Conservation (phyloP, 192 early-diverging fungal genomes). For the Linnemannia zychae region DNA sequence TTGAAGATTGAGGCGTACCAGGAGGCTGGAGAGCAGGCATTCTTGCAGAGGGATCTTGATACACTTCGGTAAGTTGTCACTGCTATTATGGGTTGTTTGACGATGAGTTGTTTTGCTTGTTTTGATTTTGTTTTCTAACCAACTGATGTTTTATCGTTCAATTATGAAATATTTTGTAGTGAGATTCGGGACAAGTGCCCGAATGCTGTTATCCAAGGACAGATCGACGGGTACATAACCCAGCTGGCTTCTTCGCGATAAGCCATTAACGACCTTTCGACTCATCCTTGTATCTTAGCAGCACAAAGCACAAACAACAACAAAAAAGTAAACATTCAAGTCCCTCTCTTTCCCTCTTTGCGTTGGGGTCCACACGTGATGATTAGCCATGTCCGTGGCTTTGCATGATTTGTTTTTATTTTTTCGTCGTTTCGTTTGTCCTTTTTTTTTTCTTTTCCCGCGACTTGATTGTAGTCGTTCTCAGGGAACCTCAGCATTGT, state of each 20-base stretch:
- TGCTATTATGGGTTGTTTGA: background rate
- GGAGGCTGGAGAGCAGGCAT: slow-evolving; percentile 80
- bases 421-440: background rate
- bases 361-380: background rate
- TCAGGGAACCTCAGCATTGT: no score
- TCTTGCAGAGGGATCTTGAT: slow-evolving; percentile 71
- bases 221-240: slow-evolving; percentile 47
- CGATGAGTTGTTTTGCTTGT: background rate
- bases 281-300: background rate
- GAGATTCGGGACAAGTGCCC: slow-evolving; percentile 54
- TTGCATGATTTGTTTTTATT: background rate
- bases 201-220: slow-evolving; percentile 35
- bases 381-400: background rate
- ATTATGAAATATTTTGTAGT: slow-evolving; percentile 1
- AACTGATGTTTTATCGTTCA: background rate
- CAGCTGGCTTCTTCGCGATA: slow-evolving; percentile 23
- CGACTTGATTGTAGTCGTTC: slow-evolving; percentile 30
- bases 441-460: slow-evolving; percentile 8
- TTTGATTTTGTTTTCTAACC: background rate
- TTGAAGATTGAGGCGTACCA: slow-evolving; percentile 80
- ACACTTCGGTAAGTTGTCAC: slow-evolving; percentile 64
- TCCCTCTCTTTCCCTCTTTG: background rate
- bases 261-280: background rate
- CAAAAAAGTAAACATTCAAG: background rate
- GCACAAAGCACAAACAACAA: no score